phyloP scores from a whole-genome alignment of 2,329 filamentous ascomycete species.

The Pseudopyrenochaeta lycopersici region DNA sequence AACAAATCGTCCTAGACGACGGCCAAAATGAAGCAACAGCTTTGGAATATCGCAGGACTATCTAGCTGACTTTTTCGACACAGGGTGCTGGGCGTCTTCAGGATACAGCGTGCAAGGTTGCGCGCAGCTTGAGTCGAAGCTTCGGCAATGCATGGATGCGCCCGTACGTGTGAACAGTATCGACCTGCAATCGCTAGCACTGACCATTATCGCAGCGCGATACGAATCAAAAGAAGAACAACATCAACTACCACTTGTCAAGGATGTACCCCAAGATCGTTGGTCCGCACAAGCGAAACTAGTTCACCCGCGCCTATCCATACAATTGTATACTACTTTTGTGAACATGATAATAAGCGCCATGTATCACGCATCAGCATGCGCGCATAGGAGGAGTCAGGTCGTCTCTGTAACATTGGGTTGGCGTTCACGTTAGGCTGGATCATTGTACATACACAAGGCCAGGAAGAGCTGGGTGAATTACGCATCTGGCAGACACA shows the following conservation, averaged over 20 bases:
- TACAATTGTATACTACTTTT: conserved; percentile 37
- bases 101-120: conserved; percentile 73
- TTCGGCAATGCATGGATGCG: conserved; percentile 80
- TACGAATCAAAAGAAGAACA: conserved; percentile 70
- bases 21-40: background rate
- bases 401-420: conserved; percentile 23
- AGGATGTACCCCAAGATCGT: conserved; percentile 79
- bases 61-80: conserved; percentile 25
- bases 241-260: conserved; percentile 90
- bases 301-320: conserved; percentile 5
- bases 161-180: conserved; percentile 62
- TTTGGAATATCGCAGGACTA: conserved; percentile 2
- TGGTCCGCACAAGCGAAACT: conserved; percentile 73
- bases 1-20: background rate
- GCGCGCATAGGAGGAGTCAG: conserved; percentile 28
- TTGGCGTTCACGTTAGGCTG: conserved; percentile 23
- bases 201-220: conserved; percentile 59
- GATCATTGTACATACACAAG: conserved; percentile 22
- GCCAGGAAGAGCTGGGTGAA: conserved; percentile 7
- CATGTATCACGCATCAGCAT: conserved; percentile 16
- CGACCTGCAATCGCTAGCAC: background rate
- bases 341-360: conserved; percentile 27
- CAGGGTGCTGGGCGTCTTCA: conserved; percentile 85
- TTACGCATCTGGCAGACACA: background rate
- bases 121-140: conserved; percentile 66